Base-by-base conservation (phyloP, 345 rosid genomes). In the Adansonia digitata region DNA sequence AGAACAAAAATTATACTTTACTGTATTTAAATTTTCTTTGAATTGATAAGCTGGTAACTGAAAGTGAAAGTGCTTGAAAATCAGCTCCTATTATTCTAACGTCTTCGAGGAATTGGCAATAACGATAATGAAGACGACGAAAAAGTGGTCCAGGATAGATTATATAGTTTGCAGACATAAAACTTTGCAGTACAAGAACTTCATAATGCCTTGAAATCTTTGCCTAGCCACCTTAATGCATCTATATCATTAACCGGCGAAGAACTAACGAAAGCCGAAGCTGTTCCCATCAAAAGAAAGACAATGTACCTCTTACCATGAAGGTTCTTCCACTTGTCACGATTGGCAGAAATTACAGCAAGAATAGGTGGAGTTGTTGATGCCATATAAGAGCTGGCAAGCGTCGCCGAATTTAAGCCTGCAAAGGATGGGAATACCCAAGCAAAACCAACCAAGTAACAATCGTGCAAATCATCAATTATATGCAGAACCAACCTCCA, bases 251-350 rank as follows among this genome's bases (percentile, higher is more conserved):
- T n/a, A 52, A 8, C 31, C 18, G 74, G 76, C 39, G 75, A 52
- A 26, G 57, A 75, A 34, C 55, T 64, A 51, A 79, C 60, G 37
- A 80, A 76, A 34, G 81, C 64, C 55, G 80, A 45, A 40, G 18
- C 43, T 14, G 83, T n/a, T n/a, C n/a, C n/a, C n/a, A n/a, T n/a
- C n/a, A 70, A 1, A 72, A 29, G 15, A 78, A 39, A 72, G 59
- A 51, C 45, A 57, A 52, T 26, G 0, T 69, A 9, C 7, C 2
- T 68, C 75, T 88, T n/a, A n/a, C 87, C 72, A 75, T 84, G 77
- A 90, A 84, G 71, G 75, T 90, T 73, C 82, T 93, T 78, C 89
- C 91, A 0, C 83, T 87, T 15, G 84, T 84, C 39, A 91, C 94
- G 46, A 35, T 86, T 91, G 76, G 79, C 77, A 7, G 93, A 91